Evolutionary conservation across 345 rosid species (phyloP), one percentile per base, ranked within the genome.

Genomic region (Eucalyptus pauciflora): DNA sequence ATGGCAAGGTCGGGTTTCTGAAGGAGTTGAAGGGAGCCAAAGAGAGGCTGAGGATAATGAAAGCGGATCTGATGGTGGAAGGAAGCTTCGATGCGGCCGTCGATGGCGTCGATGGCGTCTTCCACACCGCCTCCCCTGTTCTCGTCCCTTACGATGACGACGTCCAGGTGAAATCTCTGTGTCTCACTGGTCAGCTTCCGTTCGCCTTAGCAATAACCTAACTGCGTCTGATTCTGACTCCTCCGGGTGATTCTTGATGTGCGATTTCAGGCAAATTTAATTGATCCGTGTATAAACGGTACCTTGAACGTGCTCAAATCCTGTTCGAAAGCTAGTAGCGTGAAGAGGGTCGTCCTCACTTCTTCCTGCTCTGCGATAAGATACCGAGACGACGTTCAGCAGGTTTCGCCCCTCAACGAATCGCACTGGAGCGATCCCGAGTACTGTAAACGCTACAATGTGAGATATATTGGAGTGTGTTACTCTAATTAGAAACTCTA

Each of bases 401-500:
- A 92, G 91, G 92, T 89, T 67, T 95, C 94, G 17, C 95, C 98
- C 9, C 98, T 97, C 79, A 94, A 95, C 12, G 99, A 98, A 91
- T 93, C 98, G 1, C 98, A 98, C 25, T 98, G 99, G 99, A 96
- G 94, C 56, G 97, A 98, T 86, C 92, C 94, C 24, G 96, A 97
- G 3, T 95, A 95, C 88, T 98, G 99, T 95, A 94, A 94, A 91
- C 92, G 64, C 80, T 91, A 94, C 93, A 93, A 94, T 31, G 99
- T 95, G 87, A 50, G 56, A 17, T 29, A 11, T 27, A 33, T 62
- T 88, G 10, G 16, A 62, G 25, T 60, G 52, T 20, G 49, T 31
- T 69, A 5, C 24, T 29, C 29, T 15, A 17, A 17, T 4, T 27
- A 31, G 17, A 41, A 71, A 71, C 45, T 71, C 46, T 1, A 10